phyloP scores from a whole-genome alignment of 371 early-diverging fungal species.

The Umbelopsis sp. region DNA sequence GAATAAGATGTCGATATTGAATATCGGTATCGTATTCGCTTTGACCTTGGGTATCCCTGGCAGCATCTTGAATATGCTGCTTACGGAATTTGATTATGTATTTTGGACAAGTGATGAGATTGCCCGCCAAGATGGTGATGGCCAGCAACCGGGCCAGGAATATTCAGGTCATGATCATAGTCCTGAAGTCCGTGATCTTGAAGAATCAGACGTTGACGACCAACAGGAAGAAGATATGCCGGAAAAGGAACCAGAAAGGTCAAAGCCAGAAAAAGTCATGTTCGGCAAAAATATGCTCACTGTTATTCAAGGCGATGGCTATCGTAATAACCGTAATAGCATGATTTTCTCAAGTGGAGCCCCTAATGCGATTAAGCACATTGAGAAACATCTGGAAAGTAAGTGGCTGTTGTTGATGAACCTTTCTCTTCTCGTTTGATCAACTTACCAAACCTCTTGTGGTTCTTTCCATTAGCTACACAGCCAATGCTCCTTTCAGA shows the following conservation, averaged over 20 bases:
- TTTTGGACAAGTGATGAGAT: constrained; percentile 58
- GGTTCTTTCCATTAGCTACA: constrained; percentile 28
- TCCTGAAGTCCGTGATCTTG: constrained; percentile 14
- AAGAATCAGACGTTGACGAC: background rate
- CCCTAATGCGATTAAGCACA: constrained; percentile 52
- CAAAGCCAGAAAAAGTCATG: background rate
- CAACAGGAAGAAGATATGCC: constrained; percentile 1
- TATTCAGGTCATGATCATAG: constrained; percentile 22
- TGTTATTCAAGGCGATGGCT: constrained; percentile 31
- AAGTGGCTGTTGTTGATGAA: constrained; percentile 8
- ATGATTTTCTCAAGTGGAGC: constrained; percentile 54
- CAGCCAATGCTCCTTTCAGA: constrained; percentile 20
- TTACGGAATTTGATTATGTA: constrained; percentile 64
- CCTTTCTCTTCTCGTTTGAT: background rate
- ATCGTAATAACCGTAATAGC: constrained; percentile 55
- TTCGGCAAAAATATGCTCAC: background rate
- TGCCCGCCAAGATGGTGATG: constrained; percentile 29
- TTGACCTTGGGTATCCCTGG: constrained; percentile 72
- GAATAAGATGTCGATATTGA: constrained; percentile 74
- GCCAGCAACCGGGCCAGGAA: too few species aligned
- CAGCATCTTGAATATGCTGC: constrained; percentile 60
- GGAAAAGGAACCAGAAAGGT: too few species aligned
- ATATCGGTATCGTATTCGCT: constrained; percentile 74
- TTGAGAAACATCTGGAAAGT: constrained; percentile 50
- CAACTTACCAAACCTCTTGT: too few species aligned